Evolutionary conservation across 2,329 filamentous ascomycete genomes (phyloP), one percentile per base, ranked within the genome.

Genomic region (Diaporthe humulicola): DNA sequence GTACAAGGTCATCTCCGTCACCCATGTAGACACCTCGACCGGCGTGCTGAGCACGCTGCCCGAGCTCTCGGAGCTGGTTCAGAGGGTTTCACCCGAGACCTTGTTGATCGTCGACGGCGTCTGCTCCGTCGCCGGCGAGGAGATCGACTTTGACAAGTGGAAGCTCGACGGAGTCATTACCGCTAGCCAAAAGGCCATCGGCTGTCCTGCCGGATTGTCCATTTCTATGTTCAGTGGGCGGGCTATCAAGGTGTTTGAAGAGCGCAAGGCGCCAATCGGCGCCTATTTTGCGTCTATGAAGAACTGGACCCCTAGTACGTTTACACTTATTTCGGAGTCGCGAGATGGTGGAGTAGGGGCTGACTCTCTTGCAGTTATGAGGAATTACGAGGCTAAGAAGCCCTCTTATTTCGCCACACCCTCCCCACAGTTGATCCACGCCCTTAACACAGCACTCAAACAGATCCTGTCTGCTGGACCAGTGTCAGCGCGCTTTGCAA

Each of bases 321-420:
- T 74, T 74, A 70, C 25, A 22, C 25, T 69, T 38, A 10, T 45
- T 45, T 67, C 40, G 50, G 42, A 64, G 38, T 64, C 57, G 50
- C 48, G 74, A 69, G 72, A 17, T 52, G 58, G 70, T 70, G 70
- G 48, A 56, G 38, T 48, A 28, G 30, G 38, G 57, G 30, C 74
- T 78, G 38, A 78, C 74, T 25, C n/a, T 42, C 28, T n/a, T 22
- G 60, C 75, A 94, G 93, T 99, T 85, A 98, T 99, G 96, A 92
- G 97, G 87, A 98, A 98, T 87, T 99, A 99, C 85, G 97, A 99
- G 87, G 95, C 95, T 77, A 95, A 96, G 88, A 99, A 98, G 88
- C 92, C 97, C 50, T 98, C 95, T 2, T 99, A 99, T 88, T 99
- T 99, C 82, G 97, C 97, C 50, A 99, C 97, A 1, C 97, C 97